Percentiles rank a stretch among this genome's conserved stretches.
Evolutionary conservation across 352 stramenopile genomes (phyloP).

Genomic region (Phytophthora pinifolia): DNA sequence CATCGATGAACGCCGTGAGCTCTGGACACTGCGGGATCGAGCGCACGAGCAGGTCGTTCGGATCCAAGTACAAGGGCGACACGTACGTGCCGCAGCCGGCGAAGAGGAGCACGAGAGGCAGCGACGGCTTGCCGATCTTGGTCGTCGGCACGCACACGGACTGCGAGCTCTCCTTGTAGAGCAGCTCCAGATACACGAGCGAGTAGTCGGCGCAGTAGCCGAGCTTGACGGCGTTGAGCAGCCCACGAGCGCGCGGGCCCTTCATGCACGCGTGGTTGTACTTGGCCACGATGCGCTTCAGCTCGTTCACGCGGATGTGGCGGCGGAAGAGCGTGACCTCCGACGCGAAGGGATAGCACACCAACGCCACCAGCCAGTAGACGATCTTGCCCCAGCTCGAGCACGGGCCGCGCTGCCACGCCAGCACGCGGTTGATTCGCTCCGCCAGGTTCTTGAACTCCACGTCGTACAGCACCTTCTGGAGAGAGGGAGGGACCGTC

Average conservation of each 20-base stretch:
- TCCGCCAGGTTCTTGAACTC: constrained; percentile 67
- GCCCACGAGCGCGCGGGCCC: constrained; percentile 55
- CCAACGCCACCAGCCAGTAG: constrained; percentile 52
- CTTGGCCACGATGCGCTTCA: constrained; percentile 73
- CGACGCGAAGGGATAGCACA: constrained; percentile 74
- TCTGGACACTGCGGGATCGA: constrained; percentile 78
- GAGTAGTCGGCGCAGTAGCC: constrained; percentile 82
- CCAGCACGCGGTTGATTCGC: constrained; percentile 61
- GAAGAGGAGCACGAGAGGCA: constrained; percentile 78
- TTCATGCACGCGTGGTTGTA: constrained; percentile 88
- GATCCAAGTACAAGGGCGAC: constrained; percentile 77
- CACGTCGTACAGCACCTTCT: constrained; percentile 66
- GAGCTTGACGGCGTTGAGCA: constrained; percentile 79
- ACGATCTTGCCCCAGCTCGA: constrained; percentile 64
- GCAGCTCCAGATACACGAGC: constrained; percentile 74
- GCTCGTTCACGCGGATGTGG: constrained; percentile 70
- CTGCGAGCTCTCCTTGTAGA: constrained; percentile 74
- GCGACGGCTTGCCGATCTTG: constrained; percentile 68
- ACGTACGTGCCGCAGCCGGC: constrained; percentile 78
- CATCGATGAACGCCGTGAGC: constrained; percentile 84
- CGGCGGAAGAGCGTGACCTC: constrained; percentile 67
- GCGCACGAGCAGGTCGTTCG: constrained; percentile 77
- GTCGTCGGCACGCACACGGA: constrained; percentile 72
- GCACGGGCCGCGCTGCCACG: constrained; percentile 47
- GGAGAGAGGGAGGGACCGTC: constrained; percentile 56